A percentile compares a stretch with the other conserved stretches of the same genome.
Conservation (phyloP, 2,329 filamentous ascomycete species). For the Exutisphaerella laricina region DNA sequence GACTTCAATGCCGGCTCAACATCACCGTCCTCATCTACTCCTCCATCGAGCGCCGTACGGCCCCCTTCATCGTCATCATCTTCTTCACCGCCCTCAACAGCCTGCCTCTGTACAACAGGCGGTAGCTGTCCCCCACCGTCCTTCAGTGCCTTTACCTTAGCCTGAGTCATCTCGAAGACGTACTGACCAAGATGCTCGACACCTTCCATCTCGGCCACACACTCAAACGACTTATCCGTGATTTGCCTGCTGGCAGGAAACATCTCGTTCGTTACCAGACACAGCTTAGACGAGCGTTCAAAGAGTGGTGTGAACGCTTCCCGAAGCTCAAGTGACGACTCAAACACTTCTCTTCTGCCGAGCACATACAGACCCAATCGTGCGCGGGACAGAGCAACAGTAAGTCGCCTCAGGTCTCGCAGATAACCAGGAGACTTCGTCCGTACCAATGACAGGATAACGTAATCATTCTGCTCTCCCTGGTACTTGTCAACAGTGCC, state of each 20-base stretch:
- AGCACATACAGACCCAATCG: conserved; percentile 88
- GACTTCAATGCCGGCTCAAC: too few relatives aligned
- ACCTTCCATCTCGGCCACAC: conserved; percentile 69
- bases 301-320: conserved; percentile 78
- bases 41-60: conserved; percentile 30
- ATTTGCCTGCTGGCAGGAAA: conserved; percentile 60
- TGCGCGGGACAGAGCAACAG: conserved; percentile 88
- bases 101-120: conserved; percentile 15
- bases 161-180: conserved; percentile 90
- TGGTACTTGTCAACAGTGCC: conserved; percentile 98
- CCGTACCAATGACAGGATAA: conserved; percentile 87
- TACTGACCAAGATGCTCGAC: conserved; percentile 95
- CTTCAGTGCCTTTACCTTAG: conserved; percentile 57
- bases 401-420: conserved; percentile 85
- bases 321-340: conserved; percentile 78
- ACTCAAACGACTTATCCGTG: conserved; percentile 33
- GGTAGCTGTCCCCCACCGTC: conserved; percentile 31
- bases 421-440: conserved; percentile 88
- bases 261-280: conserved; percentile 78
- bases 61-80: conserved; percentile 29
- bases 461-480: conserved; percentile 97
- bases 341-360: conserved; percentile 81
- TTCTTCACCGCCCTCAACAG: conserved; percentile 6
- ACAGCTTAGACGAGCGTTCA: conserved; percentile 60
- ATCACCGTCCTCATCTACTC: conserved; percentile 16